Conservation (phyloP, 2,329 filamentous ascomycete genomes). For the Leptographium radiaticola region DNA sequence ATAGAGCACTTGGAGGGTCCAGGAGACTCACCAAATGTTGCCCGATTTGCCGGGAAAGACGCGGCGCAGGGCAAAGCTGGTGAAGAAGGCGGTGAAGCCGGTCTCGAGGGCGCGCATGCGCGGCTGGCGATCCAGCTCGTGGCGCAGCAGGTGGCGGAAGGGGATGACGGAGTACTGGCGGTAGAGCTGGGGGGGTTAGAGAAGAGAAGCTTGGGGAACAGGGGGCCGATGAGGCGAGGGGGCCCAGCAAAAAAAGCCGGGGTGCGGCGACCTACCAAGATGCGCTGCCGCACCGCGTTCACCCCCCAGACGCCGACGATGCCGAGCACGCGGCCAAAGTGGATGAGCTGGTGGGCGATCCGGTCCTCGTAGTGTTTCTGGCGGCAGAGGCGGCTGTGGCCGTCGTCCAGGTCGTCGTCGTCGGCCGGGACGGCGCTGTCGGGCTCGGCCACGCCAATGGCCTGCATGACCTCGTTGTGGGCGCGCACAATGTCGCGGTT, state of each 20-base stretch:
- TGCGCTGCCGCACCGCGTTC: conserved; percentile 37
- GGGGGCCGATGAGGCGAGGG: no score
- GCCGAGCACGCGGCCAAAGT: conserved; percentile 22
- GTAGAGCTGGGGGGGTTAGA: conserved; percentile 29
- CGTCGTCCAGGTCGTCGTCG: conserved; percentile 27
- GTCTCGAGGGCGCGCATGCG: conserved; percentile 20
- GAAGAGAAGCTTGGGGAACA: no score
- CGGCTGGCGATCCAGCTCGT: conserved; percentile 21
- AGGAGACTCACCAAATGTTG: no score
- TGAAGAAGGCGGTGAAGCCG: conserved; percentile 27
- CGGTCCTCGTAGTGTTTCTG: conserved; percentile 34
- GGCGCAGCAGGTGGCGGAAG: conserved; percentile 29
- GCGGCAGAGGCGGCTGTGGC: conserved; percentile 23
- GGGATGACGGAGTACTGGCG: conserved; percentile 33
- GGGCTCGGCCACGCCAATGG: conserved; percentile 48
- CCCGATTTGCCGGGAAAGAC: conserved; percentile 10
- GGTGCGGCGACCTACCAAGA: conserved; percentile 32
- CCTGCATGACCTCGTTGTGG: conserved; percentile 51
- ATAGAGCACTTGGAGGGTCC: no score
- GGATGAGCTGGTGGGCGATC: conserved; percentile 27
- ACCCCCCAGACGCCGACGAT: conserved; percentile 37
- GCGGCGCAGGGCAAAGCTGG: conserved; percentile 20
- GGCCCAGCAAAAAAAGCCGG: not conserved
- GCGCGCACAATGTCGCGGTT: conserved; percentile 45
- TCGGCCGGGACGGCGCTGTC: conserved; percentile 26